Base-by-base conservation (phyloP, 352 stramenopile species). In the Albugo candida region DNA sequence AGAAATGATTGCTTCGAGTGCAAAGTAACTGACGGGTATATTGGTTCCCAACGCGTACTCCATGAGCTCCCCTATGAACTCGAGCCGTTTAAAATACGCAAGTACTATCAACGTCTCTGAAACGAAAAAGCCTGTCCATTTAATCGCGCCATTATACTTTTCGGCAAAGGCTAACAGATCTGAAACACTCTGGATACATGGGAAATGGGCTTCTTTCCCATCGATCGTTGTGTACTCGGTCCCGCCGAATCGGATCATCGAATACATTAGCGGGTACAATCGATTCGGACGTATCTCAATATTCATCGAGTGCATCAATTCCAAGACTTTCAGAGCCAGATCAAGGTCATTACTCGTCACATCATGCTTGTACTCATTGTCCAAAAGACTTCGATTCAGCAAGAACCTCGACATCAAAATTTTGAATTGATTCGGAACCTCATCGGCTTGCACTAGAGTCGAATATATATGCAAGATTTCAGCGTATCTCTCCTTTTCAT, bases 21-120 rank as follows among this genome's bases (percentile, higher is more conserved):
- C 74, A 13, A 67, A 69, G 46, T 86, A 86, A 51, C 83, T 86
- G 52, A 86, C 74, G 3, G 69, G 58, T 50, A 82, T 81, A 39
- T 59, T 58, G 38, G 60, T 69, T 49, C 80, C 60, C 48, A 86
- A 52, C 13, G 74, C 69, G 42, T 77, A 65, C 2, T 64, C 64
- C 37, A 83, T 63, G 1, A 83, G 49, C 18, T 76, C 57, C 34
- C 83, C 69, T 0, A 86, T 69, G 19, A 86, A 43, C 41, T 66
- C 57, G 31, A 61, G 56, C 17, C 67, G 61, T 43, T 80, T 58
- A 37, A 58, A 54, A 12, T 61, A 62, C 40, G 83, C 60, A 19
- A 63, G 59, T 48, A 61, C 60, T 38, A 83, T 67, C 39, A 82
- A 53, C 38, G 74, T 58, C 58, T 86, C 74, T 42, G 69, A 82